These are phyloP conservation scores for Dioszegia crocea DNA, from an alignment of 768 basidiomycete species.

Conservation along the genomic window DNA sequence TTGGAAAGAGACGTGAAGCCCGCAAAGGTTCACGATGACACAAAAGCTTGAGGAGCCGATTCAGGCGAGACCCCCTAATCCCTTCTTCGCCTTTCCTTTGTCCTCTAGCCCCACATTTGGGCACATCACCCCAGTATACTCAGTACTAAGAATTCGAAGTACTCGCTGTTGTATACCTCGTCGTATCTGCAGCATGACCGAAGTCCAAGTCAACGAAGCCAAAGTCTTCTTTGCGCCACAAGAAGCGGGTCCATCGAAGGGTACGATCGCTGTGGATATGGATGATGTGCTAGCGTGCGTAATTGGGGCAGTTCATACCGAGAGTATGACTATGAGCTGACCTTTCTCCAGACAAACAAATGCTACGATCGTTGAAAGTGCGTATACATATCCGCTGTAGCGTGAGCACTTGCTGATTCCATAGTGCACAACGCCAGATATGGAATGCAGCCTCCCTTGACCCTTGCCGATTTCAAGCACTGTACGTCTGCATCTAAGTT, in stretches of 20 bases:
- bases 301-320: neutral
- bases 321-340: neutral
- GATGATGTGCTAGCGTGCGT: slow-evolving; percentile 48
- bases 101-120: no score
- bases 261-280: slow-evolving; percentile 47
- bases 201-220: neutral
- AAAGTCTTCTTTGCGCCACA: neutral
- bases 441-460: slow-evolving; percentile 30
- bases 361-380: slow-evolving; percentile 35
- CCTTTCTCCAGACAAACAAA: slow-evolving; percentile 35
- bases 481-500: slow-evolving; percentile 15
- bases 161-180: no score
- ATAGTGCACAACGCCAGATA: slow-evolving; percentile 47
- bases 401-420: neutral
- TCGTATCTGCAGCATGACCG: no score
- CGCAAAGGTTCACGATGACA: no score
- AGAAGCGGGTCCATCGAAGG: slow-evolving; percentile 14
- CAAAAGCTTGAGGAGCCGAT: no score
- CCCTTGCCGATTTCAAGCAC: slow-evolving; percentile 44
- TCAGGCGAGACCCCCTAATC: no score
- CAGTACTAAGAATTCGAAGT: no score
- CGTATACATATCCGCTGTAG: neutral
- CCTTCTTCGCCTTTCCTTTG: no score
- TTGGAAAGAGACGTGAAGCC: no score
- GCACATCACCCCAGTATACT: no score